These are phyloP conservation scores for Venturia aucupariae DNA, from an alignment of 2,329 filamentous ascomycete species.

Conservation along the genomic window DNA sequence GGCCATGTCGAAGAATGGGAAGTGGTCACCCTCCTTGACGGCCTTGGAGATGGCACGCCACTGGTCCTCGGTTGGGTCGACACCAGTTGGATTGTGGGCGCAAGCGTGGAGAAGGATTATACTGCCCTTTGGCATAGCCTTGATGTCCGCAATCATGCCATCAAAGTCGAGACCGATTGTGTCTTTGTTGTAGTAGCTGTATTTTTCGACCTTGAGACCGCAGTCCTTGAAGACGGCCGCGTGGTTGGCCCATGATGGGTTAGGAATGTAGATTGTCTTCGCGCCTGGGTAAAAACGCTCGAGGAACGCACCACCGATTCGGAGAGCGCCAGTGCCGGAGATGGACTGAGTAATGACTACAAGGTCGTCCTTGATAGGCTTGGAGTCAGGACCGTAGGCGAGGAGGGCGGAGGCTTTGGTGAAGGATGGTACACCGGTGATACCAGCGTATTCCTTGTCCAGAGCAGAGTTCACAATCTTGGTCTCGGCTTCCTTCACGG, in stretches of 20 bases:
- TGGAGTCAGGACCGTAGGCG: constrained; percentile 76
- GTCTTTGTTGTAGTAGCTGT: constrained; percentile 98
- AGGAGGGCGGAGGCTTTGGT: constrained; percentile 84
- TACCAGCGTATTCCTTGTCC: constrained; percentile 97
- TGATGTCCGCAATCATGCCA: constrained; percentile 83
- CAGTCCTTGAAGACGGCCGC: constrained; percentile 91
- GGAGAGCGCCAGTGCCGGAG: constrained; percentile 91
- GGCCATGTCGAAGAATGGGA: constrained; percentile 98
- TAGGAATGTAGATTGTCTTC: constrained; percentile 96
- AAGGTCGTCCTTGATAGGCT: constrained; percentile 63
- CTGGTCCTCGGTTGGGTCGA: constrained; percentile 85
- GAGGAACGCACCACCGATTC: constrained; percentile 90
- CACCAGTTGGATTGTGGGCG: constrained; percentile 94
- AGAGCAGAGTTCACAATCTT: constrained; percentile 67
- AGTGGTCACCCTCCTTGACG: constrained; percentile 80
- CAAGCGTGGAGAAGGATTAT: constrained; percentile 93
- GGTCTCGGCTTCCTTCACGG: constrained; percentile 80
- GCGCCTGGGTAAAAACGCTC: constrained; percentile 80
- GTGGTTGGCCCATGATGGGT: constrained; percentile 97
- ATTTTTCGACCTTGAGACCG: constrained; percentile 83
- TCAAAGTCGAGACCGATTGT: constrained; percentile 97
- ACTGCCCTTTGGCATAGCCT: constrained; percentile 75
- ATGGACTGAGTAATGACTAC: constrained; percentile 95
- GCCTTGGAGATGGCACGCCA: constrained; percentile 84
- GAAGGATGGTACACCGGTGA: constrained; percentile 91